Conservation (phyloP, 2,329 filamentous ascomycete genomes). For the Fusarium sp. region DNA sequence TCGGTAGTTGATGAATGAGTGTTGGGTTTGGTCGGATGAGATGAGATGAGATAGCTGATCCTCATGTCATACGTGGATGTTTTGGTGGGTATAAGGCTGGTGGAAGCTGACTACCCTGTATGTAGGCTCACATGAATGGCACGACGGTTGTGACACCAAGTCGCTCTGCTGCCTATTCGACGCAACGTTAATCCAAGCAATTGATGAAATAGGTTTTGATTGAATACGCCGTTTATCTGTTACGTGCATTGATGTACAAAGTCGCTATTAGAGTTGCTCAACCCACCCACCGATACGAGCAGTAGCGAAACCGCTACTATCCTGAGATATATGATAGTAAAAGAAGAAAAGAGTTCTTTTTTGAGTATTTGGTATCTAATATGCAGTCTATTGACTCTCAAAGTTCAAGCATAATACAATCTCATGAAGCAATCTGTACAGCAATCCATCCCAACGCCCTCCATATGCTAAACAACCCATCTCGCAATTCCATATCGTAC, state of each 20-base stretch:
- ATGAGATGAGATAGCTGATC: background rate
- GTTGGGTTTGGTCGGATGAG: background rate
- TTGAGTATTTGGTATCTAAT: slow-evolving; percentile 30
- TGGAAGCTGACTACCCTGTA: slow-evolving; percentile 12
- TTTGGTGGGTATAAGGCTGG: background rate
- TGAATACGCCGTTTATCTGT: no score
- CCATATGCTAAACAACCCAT: slow-evolving; percentile 21
- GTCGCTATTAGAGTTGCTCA: background rate
- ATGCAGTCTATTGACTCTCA: slow-evolving; percentile 14
- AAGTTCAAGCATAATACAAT: slow-evolving; percentile 14
- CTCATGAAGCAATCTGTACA: slow-evolving; percentile 13
- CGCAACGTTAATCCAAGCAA: background rate
- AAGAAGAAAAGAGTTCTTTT: background rate
- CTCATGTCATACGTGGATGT: slow-evolving; percentile 1
- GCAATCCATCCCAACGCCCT: slow-evolving; percentile 33
- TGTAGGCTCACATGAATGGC: rapidly evolving
- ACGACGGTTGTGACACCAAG: background rate
- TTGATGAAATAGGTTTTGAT: no score
- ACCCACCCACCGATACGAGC: no score
- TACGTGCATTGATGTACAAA: background rate
- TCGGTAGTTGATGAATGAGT: background rate
- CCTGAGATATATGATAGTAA: no score
- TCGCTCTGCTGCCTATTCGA: rapidly evolving
- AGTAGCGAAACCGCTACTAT: no score
- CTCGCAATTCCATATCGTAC: slow-evolving; percentile 3